Evolutionary conservation across 148 eudicot species (phyloP).

Genomic region (Rhododendron simsii): DNA sequence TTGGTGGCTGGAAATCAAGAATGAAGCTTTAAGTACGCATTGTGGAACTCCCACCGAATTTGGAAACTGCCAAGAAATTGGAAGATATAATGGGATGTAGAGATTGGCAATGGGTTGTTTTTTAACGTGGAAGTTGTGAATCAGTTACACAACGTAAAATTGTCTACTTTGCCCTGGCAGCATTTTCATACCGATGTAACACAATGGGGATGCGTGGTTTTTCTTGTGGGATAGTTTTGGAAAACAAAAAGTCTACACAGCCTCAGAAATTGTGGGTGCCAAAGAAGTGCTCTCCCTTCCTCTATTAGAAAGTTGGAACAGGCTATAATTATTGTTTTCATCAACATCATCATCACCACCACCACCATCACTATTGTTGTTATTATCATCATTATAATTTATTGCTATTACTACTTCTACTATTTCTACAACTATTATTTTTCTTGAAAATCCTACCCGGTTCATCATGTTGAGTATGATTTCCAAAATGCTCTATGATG

Average conservation of each 20-base stretch:
- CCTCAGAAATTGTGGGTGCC: not conserved
- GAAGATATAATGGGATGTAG: not conserved
- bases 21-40: not conserved
- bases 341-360: not conserved
- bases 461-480: not conserved
- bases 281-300: not conserved
- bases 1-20: not conserved
- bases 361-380: not conserved
- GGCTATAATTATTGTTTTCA: not conserved
- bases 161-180: not conserved
- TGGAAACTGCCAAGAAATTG: not conserved
- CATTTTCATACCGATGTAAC: not conserved
- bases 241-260: not conserved
- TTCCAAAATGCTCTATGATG: not conserved
- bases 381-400: not conserved
- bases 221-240: not conserved
- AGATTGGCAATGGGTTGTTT: not conserved
- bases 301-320: not conserved
- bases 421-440: not conserved
- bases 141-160: not conserved
- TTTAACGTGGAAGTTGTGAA: not conserved
- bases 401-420: not conserved
- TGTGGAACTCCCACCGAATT: not conserved
- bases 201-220: not conserved
- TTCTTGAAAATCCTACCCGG: not conserved